Evolutionary conservation across 371 early-diverging fungal genomes (phyloP), one percentile per base, ranked within the genome.

Genomic region (Lichtheimia hyalospora): DNA sequence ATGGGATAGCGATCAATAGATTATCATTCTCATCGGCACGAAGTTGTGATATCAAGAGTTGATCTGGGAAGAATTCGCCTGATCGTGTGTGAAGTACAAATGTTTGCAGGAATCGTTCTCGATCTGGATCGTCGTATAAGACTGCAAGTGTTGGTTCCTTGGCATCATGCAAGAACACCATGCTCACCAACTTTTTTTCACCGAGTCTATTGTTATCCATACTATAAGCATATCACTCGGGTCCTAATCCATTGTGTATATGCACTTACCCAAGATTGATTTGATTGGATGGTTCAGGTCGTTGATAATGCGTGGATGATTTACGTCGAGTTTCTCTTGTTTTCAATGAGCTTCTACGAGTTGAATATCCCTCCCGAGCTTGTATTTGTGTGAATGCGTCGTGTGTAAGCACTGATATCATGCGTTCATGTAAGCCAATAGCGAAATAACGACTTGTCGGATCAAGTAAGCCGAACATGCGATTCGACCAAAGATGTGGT

Each of bases 121-220:
- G 67, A 52, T 80, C 73, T 20, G 85, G 71, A 63, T 95, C 92
- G 63, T 93, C 89, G 54, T 88, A 86, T 2, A 96, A 71, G 16
- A 96, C 81, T 6, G 87, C 84, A 8, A 95, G 71, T 5, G 85
- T 81, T 0, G 91, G 88, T 42, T 70, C 64, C 2, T 61, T 52
- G 5, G 65, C 63, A n/a, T 75, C 74, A 21, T 85, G 78, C 49
- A 92, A 62, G 60, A 95, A 90, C 14, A 77, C 71, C 66, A 93
- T 79, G 0, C 86, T 81, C 8, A 92, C 63, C 2, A 95, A 81
- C 2, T 80, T 69, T 27, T 92, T 78, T 61, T 93, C 94, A 7
- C 84, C 84, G 24, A 95, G 75, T 27, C 92, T 85, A 27, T 61
- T 34, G 34, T 34, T 0, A 34, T 34, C 34, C 34, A 34, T 34